Evolutionary conservation across 495 filamentous ascomycete species (phyloP), one percentile per base, ranked within the genome.

Genomic region (Penicillium angulare): DNA sequence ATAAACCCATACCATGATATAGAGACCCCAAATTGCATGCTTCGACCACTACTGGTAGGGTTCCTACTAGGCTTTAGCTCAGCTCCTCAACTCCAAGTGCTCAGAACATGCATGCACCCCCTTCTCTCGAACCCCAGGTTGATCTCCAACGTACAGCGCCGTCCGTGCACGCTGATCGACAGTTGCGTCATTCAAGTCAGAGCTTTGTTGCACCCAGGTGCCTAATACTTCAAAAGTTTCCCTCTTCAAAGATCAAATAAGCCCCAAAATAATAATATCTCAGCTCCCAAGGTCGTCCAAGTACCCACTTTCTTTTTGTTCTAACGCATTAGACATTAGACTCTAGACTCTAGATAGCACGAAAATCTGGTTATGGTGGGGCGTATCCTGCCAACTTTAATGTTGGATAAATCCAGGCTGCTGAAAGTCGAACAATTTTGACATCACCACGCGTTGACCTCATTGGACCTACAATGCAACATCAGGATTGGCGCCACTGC

Each of bases 121-220:
- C 13, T 31, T 31, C 38, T 21, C 13, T 24, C 9, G 23, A n/a
- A 46, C 43, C 43, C 43, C 43, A 46, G 47, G 29, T 50, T 50
- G 40, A 47, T 50, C 38, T 33, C 12, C 43, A n/a, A 34, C 8
- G 8, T 16, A 24, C 20, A 41, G 23, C n/a, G n/a, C 13, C 45
- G 52, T 35, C 52, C 46, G 49, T 56, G 52, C 44, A 39, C 53
- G 31, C 16, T 10, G 56, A 56, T 59, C 56, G 41, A 45, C 7
- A 46, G 27, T 46, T 32, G 43, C 43, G 43, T 33, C 40, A 31
- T 35, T 15, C 22, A 45, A 32, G 35, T 47, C 41, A 38, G 22
- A 23, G 31, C 42, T 31, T 49, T 35, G 33, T 48, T 12, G 33
- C 32, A 47, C 32, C 32, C n/a, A n/a, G n/a, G n/a, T n/a, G n/a